A percentile compares a stretch with the other conserved stretches of the same genome.
Evolutionary conservation across 176 grass and related monocot genomes (phyloP).

Genomic region (Triticum dicoccoides): DNA sequence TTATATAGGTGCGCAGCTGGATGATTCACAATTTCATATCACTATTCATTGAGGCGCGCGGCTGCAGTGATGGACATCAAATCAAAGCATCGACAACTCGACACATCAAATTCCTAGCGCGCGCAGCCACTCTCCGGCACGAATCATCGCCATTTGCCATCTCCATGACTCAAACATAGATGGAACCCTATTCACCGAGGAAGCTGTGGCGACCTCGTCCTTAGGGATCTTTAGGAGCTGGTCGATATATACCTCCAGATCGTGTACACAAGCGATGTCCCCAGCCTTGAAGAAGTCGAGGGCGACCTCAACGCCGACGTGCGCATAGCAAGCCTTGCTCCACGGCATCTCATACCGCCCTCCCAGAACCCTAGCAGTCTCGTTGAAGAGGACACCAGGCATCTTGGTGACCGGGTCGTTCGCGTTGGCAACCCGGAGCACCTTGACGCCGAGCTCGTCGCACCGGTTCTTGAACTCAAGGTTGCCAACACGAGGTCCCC

Average conservation of each 20-base stretch:
- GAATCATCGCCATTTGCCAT: conserved; percentile 39
- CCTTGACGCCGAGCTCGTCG: conserved; percentile 72
- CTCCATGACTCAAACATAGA: conserved; percentile 33
- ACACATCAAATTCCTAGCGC: conserved; percentile 37
- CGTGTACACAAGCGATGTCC: conserved; percentile 52
- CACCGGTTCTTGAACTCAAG: conserved; percentile 59
- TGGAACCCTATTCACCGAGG: not conserved
- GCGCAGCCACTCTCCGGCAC: conserved; percentile 40
- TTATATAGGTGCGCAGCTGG: not conserved
- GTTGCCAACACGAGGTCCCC: conserved; percentile 67
- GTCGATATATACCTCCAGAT: conserved; percentile 58
- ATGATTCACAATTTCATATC: not conserved
- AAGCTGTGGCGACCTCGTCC: not conserved
- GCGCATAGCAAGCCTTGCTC: conserved; percentile 62
- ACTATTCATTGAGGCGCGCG: not conserved
- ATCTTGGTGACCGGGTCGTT: conserved; percentile 72
- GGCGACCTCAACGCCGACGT: conserved; percentile 65
- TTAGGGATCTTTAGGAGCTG: conserved; percentile 33
- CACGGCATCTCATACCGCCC: conserved; percentile 50
- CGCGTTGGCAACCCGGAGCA: conserved; percentile 61
- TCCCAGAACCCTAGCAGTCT: conserved; percentile 33
- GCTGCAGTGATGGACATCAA: not conserved
- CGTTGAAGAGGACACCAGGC: conserved; percentile 65
- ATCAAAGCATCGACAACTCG: not conserved
- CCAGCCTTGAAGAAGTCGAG: conserved; percentile 62